Evolutionary conservation across 306 rosid genomes (phyloP), one percentile per base, ranked within the genome.

Genomic region (Benincasa hispida): DNA sequence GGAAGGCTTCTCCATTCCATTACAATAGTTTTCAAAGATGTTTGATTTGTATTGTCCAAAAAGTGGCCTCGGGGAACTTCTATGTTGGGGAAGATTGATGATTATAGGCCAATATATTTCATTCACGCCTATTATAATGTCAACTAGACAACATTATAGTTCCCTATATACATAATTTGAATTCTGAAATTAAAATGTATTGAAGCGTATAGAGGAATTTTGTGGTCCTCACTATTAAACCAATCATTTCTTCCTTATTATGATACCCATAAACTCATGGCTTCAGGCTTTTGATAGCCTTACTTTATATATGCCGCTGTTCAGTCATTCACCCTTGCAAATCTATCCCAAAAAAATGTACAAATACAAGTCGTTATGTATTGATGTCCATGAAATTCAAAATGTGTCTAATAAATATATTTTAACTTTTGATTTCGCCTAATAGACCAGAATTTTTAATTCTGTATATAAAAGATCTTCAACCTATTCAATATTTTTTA

Each of bases 151-250:
- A 21, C 32, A 70, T 70, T 2, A 70, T 69, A 41, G 53, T 45
- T 42, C 37, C 75, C 12, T 24, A 24, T 63, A 5, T 32, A 14
- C 75, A 42, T 45, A 22, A 68, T 68, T n/a, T 12, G 21, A 41
- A 8, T 68, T 41, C 28, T 65, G 72, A 68, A 22, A 22, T 21
- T 21, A 39, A 45, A 41, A 34, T 70, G 53, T 70, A 69, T 13
- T 45, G 57, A 45, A 69, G 75, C 75, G 56, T 69, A 69, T 24
- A 7, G 3, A 69, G 58, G 75, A 70, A 70, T 45, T 60, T 70
- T 25, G 24, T 47, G 74, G 37, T 45, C 15, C 35, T 45, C 32
- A 25, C 34, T 70, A 22, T 24, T 21, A 5, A 21, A 3, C 39
- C 6, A 70, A 70, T 47, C 57, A 70, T 70, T 42, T 45, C 57